Evolutionary conservation across 257 asterid genomes (phyloP).

Genomic region (Prunella vulgaris): DNA sequence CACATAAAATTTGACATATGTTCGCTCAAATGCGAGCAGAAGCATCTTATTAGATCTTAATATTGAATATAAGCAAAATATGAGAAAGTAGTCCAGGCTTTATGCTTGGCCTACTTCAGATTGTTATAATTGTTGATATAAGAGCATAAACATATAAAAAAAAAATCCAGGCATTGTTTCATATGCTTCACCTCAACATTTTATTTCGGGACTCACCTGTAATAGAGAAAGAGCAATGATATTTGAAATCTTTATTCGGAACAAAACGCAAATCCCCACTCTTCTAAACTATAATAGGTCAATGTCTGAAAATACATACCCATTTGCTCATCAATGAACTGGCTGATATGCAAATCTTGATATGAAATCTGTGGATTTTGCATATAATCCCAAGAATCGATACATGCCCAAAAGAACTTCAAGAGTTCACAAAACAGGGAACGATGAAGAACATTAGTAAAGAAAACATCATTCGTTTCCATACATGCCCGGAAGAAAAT

Average conservation of each 20-base stretch:
- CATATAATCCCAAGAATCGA: no score
- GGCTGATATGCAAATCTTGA: slow-evolving; percentile 97
- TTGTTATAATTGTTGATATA: slow-evolving; percentile 5
- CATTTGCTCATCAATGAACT: slow-evolving; percentile 99
- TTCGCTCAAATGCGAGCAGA: no score
- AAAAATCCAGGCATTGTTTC: not conserved
- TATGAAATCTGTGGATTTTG: no score
- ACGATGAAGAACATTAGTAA: no score
- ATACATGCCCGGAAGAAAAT: no score
- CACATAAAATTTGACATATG: no score
- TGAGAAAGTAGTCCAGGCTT: not conserved
- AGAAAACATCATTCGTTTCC: no score
- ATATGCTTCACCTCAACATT: not conserved
- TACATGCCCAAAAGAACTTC: no score
- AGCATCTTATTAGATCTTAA: no score
- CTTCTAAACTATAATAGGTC: not conserved
- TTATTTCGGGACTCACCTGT: not conserved
- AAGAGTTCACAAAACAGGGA: no score
- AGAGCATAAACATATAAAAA: slow-evolving; percentile 14
- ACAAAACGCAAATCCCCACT: slow-evolving; percentile 12
- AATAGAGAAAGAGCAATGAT: slow-evolving; percentile 5
- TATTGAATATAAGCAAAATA: no score
- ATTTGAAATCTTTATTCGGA: slow-evolving; percentile 10
- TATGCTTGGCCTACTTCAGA: slow-evolving; percentile 7
- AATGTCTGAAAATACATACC: slow-evolving; percentile 43